Conservation (phyloP, 208 protist species). For the Leishmania turanica region DNA sequence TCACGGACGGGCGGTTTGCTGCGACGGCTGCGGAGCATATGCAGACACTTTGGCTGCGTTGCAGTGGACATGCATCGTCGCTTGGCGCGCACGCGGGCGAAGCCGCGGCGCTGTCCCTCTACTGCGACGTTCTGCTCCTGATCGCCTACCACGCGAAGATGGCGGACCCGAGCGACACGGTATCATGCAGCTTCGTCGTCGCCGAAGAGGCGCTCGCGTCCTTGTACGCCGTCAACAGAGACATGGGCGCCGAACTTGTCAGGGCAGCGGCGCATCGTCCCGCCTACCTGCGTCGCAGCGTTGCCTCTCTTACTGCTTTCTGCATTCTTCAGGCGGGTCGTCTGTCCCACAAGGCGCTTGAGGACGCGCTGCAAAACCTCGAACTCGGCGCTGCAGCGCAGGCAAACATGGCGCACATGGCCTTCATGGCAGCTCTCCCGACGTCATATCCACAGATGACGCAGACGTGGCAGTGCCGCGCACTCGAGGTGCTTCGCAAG, state of each 20-base stretch:
- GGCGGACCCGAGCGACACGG: background rate
- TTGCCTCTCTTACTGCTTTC: slow-evolving; percentile 24
- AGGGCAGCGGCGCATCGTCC: background rate
- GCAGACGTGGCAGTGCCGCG: slow-evolving; percentile 18
- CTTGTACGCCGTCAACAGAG: slow-evolving; percentile 27
- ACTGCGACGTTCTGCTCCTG: slow-evolving; percentile 31
- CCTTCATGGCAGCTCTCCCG: slow-evolving; percentile 27
- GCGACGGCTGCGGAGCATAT: slow-evolving; percentile 10
- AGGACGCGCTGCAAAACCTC: slow-evolving; percentile 19
- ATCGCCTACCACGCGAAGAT: slow-evolving; percentile 12
- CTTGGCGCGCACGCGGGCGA: background rate
- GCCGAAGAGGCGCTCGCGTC: background rate
- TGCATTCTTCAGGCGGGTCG: slow-evolving; percentile 18
- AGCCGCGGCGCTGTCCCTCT: slow-evolving; percentile 17
- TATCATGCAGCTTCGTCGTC: background rate
- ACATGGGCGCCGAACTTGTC: slow-evolving; percentile 16
- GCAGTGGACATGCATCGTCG: background rate
- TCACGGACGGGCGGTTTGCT: slow-evolving; percentile 19
- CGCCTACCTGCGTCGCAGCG: slow-evolving; percentile 12
- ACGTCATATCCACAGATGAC: slow-evolving; percentile 8
- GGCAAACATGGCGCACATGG: slow-evolving; percentile 33
- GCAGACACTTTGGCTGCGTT: slow-evolving; percentile 16
- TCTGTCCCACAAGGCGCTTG: slow-evolving; percentile 2
- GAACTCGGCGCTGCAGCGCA: slow-evolving; percentile 2
- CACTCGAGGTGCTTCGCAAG: slow-evolving; percentile 33